Percentiles rank a stretch among this genome's conserved stretches.
phyloP scores from a whole-genome alignment of 2,329 filamentous ascomycete genomes.

The Ophiostoma australiae region DNA sequence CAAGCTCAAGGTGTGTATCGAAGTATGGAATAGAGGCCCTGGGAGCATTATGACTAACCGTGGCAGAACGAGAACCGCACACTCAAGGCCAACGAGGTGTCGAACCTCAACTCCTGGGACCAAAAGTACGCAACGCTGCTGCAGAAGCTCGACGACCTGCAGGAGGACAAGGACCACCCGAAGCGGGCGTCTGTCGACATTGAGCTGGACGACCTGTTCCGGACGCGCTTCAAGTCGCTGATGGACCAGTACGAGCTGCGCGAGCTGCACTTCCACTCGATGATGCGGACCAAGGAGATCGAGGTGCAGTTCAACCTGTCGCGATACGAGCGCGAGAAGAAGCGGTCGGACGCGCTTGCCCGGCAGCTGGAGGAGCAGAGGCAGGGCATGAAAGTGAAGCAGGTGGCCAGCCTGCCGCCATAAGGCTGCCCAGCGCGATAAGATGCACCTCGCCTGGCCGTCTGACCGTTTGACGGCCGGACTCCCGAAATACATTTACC shows the following conservation, averaged over 20 bases:
- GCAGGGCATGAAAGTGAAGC: conserved; percentile 97
- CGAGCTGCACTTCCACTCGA: conserved; percentile 86
- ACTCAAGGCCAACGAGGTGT: conserved; percentile 77
- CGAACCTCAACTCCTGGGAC: conserved; percentile 77
- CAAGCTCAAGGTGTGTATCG: conserved; percentile 72
- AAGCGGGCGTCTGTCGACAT: conserved; percentile 76
- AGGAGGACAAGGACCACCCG: conserved; percentile 79
- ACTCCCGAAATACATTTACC: not conserved
- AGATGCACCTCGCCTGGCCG: not conserved
- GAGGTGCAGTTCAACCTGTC: conserved; percentile 91
- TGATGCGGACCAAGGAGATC: conserved; percentile 89
- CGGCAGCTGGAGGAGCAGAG: conserved; percentile 86
- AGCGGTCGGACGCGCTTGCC: conserved; percentile 75
- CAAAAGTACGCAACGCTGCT: conserved; percentile 76
- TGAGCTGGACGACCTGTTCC: conserved; percentile 85
- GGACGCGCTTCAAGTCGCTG: conserved; percentile 85
- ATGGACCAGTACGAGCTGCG: conserved; percentile 95
- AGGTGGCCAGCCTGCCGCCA: conserved; percentile 57
- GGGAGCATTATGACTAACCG: not conserved
- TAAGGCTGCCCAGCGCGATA: conserved; percentile 13
- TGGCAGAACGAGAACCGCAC: conserved; percentile 84
- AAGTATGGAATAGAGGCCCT: too few species aligned
- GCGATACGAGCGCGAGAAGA: conserved; percentile 83
- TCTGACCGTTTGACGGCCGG: not conserved
- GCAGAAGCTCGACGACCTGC: conserved; percentile 79